These are phyloP conservation scores for Hirsutella rhossiliensis DNA, from an alignment of 2,329 filamentous ascomycete species.

Conservation along the genomic window DNA sequence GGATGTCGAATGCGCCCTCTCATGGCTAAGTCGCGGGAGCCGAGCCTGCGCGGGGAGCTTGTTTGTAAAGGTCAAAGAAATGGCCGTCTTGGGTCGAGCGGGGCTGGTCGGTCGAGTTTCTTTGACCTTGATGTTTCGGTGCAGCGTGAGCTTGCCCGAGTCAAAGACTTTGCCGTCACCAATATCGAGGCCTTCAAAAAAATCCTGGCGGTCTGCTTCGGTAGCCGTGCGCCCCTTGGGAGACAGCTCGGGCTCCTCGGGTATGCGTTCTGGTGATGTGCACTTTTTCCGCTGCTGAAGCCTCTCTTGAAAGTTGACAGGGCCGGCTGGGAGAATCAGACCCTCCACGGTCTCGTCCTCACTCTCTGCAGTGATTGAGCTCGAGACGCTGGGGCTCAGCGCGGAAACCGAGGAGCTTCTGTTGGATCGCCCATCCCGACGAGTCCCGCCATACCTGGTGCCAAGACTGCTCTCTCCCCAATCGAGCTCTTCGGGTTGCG, in stretches of 20 bases:
- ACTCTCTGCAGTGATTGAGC: constrained; percentile 82
- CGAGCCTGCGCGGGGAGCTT: constrained; percentile 56
- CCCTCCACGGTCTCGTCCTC: constrained; percentile 89
- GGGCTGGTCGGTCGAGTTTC: constrained; percentile 57
- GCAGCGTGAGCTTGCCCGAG: constrained; percentile 67
- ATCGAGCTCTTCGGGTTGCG: constrained; percentile 66
- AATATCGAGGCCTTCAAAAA: constrained; percentile 77
- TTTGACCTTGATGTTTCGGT: constrained; percentile 87
- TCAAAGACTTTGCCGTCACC: constrained; percentile 75
- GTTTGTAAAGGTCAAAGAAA: constrained; percentile 85
- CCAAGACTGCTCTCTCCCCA: constrained; percentile 91
- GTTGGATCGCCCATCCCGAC: constrained; percentile 64
- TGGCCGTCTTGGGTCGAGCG: constrained; percentile 58
- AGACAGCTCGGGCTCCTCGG: constrained; percentile 22
- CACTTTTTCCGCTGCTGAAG: constrained; percentile 59
- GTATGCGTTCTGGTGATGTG: constrained; percentile 38
- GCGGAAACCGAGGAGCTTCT: constrained; percentile 81
- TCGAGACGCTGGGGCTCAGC: constrained; percentile 84
- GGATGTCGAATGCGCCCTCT: constrained; percentile 55
- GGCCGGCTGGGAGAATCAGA: constrained; percentile 72
- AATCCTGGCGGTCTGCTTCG: constrained; percentile 55
- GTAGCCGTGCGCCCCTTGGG: constrained; percentile 19
- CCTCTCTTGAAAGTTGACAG: constrained; percentile 70
- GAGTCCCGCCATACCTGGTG: constrained; percentile 78
- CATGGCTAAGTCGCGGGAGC: constrained; percentile 67